phyloP scores from a whole-genome alignment of 805 yeast genomes.

The Novakomyces olei region DNA sequence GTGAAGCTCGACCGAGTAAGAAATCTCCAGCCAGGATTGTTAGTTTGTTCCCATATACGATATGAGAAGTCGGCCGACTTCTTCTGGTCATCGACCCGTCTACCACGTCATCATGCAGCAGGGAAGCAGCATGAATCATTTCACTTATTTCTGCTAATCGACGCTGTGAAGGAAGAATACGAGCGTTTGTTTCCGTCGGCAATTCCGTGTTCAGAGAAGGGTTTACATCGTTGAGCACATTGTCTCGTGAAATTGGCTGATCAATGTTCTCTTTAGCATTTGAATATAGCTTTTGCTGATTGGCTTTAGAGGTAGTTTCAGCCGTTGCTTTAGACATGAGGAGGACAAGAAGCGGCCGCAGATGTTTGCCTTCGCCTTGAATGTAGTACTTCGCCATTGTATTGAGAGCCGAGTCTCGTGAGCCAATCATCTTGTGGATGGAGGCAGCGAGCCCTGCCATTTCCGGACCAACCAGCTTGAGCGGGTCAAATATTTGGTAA shows the following conservation, averaged over 20 bases:
- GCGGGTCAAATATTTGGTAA: conserved; percentile 45
- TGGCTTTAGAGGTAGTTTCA: not conserved
- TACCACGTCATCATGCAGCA: conserved; percentile 91
- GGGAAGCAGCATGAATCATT: conserved; percentile 92
- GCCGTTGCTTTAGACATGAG: conserved; percentile 55
- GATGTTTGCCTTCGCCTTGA: conserved; percentile 89
- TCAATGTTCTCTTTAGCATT: not conserved
- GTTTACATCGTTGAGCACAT: no score
- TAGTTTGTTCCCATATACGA: conserved; percentile 91
- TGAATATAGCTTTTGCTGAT: not conserved
- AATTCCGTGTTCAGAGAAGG: no score
- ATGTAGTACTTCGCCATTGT: conserved; percentile 87
- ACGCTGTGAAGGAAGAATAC: conserved; percentile 82
- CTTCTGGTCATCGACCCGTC: conserved; percentile 71
- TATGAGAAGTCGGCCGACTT: conserved; percentile 76
- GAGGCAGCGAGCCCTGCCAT: conserved; percentile 76
- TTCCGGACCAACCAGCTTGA: conserved; percentile 74
- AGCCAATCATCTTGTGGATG: conserved; percentile 68
- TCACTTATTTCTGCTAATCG: conserved; percentile 93
- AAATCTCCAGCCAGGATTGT: conserved; percentile 95
- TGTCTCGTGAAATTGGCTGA: no score
- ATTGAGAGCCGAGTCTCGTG: conserved; percentile 83
- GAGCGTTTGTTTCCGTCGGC: conserved; percentile 18
- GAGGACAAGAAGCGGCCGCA: conserved; percentile 74
- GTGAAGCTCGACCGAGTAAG: conserved; percentile 85